A percentile compares a stretch with the other conserved stretches of the same genome.
Conservation (phyloP, 345 rosid genomes). For the Ailanthus altissimus region DNA sequence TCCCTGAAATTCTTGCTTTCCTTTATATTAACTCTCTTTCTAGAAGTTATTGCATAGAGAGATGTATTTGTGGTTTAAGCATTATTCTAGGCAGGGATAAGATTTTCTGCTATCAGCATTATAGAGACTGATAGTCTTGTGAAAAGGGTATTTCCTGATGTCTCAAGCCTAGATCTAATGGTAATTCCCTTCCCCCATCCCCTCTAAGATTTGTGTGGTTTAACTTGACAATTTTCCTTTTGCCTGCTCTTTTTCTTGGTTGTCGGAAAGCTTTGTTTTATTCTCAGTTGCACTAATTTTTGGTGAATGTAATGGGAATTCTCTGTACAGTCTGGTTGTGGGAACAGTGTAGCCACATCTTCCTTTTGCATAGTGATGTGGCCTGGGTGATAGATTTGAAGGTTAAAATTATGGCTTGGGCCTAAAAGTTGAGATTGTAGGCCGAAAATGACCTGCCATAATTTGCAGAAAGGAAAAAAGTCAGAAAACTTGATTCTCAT, state of each 20-base stretch:
- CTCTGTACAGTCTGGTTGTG: too few relatives aligned
- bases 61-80: neutral
- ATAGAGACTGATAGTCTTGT: neutral
- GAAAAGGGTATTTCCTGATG: neutral
- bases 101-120: neutral
- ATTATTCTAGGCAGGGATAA: neutral
- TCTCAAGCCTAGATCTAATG: neutral
- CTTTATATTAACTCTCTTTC: neutral
- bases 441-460: neutral
- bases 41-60: neutral
- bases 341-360: neutral
- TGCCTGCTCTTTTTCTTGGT: neutral
- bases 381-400: neutral
- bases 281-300: neutral
- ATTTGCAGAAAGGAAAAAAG: too few relatives aligned
- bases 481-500: too few relatives aligned
- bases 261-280: neutral
- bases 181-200: too few relatives aligned
- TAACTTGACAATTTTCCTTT: neutral
- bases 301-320: neutral
- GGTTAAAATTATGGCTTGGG: neutral
- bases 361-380: neutral
- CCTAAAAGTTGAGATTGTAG: neutral
- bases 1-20: neutral
- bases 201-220: neutral